Evolutionary conservation across 306 rosid genomes (phyloP).

Genomic region (Psophocarpus tetragonolobus): DNA sequence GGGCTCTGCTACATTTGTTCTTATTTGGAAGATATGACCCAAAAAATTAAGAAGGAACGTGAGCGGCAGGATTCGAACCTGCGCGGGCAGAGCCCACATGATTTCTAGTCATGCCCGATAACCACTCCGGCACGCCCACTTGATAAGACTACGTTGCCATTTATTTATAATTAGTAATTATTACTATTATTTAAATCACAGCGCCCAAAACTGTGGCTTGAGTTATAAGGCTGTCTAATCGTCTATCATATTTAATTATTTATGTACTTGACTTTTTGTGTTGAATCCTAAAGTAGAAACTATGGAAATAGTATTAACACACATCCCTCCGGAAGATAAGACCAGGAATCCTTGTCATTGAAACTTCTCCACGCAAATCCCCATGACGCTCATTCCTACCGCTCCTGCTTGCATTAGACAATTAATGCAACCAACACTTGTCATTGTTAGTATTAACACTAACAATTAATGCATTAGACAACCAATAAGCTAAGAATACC

Average conservation of each 20-base stretch:
- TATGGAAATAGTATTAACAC: not conserved
- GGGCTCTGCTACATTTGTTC: not conserved
- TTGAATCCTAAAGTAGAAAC: no score
- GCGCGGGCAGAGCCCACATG: slow-evolving; percentile 71
- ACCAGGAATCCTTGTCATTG: not conserved
- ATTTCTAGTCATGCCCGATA: slow-evolving; percentile 77
- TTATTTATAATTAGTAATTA: no score
- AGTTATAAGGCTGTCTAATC: no score
- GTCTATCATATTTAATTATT: no score
- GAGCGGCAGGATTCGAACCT: slow-evolving; percentile 56
- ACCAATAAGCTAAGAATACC: not conserved
- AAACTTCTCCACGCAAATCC: not conserved
- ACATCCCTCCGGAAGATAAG: not conserved
- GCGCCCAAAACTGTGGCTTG: no score
- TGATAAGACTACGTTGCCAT: not conserved
- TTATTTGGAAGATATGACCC: not conserved
- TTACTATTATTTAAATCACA: no score
- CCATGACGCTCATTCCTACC: no score
- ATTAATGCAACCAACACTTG: no score
- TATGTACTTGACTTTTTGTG: no score
- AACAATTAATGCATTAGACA: not conserved
- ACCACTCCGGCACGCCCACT: slow-evolving; percentile 80
- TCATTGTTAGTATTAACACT: no score
- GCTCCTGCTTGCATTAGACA: no score
- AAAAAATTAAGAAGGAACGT: not conserved